A percentile compares a stretch with the other conserved stretches of the same genome.
Conservation (phyloP, 495 filamentous ascomycete genomes). For the Coniosporium apollinis region DNA sequence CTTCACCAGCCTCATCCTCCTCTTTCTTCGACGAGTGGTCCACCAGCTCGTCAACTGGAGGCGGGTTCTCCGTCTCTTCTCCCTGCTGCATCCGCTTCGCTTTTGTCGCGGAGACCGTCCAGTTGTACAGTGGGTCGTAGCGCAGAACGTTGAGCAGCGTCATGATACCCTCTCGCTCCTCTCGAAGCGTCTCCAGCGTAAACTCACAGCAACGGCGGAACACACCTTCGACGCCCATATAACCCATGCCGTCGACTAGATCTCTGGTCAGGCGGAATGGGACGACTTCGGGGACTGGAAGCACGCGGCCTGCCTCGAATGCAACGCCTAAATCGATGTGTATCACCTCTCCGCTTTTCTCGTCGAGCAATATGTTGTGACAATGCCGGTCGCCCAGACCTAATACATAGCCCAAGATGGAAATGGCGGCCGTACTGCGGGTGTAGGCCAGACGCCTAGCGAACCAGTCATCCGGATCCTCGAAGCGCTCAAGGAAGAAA, state of each 20-base stretch:
- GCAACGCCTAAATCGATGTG: slow-evolving; percentile 95
- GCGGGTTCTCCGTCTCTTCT: slow-evolving; percentile 20
- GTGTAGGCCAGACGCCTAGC: slow-evolving; percentile 73
- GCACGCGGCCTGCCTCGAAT: slow-evolving; percentile 85
- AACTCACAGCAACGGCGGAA: slow-evolving; percentile 96
- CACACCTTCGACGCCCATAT: slow-evolving; percentile 86
- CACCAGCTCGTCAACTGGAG: slow-evolving; percentile 12
- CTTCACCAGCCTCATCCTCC: slow-evolving; percentile 63
- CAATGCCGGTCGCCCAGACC: slow-evolving; percentile 93
- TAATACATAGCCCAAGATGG: slow-evolving; percentile 82
- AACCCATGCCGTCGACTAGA: slow-evolving; percentile 91
- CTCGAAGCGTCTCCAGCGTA: slow-evolving; percentile 78
- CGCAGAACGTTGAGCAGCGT: slow-evolving; percentile 90
- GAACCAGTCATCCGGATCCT: slow-evolving; percentile 94
- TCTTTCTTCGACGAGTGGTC: slow-evolving; percentile 28
- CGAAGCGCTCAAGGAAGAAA: slow-evolving; percentile 92
- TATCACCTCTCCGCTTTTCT: slow-evolving; percentile 78
- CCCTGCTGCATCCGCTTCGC: slow-evolving; percentile 54
- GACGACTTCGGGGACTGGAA: slow-evolving; percentile 87
- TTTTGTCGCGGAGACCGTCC: slow-evolving; percentile 82
- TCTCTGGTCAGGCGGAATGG: slow-evolving; percentile 92
- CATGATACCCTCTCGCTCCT: slow-evolving; percentile 91
- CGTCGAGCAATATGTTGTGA: slow-evolving; percentile 89
- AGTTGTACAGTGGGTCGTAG: slow-evolving; percentile 90
- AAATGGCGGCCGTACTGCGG: slow-evolving; percentile 81